Evolutionary conservation across 108 stramenopile genomes (phyloP).

Genomic region (Cyclotella distinguenda): DNA sequence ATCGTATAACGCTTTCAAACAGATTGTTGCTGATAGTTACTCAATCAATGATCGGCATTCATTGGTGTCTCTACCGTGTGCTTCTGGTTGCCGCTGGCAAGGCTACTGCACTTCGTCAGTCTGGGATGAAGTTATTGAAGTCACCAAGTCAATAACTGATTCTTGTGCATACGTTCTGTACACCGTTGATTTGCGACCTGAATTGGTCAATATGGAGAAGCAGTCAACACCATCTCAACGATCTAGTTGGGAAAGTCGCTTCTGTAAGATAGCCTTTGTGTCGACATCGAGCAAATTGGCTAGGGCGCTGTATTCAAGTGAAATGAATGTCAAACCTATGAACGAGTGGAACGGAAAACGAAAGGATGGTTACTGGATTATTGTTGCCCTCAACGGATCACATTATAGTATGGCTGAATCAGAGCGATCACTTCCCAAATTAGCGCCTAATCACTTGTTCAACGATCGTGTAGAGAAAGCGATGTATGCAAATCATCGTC

Average conservation of each 20-base stretch:
- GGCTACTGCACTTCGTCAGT: slow-evolving; percentile 37
- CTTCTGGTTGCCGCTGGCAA: slow-evolving; percentile 56
- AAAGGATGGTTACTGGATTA: slow-evolving; percentile 52
- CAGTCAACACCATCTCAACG: slow-evolving; percentile 37
- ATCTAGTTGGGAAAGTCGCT: slow-evolving; percentile 33
- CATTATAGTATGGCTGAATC: slow-evolving; percentile 50
- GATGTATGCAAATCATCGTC: slow-evolving; percentile 54
- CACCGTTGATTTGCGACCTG: slow-evolving; percentile 56
- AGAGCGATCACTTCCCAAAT: slow-evolving; percentile 60
- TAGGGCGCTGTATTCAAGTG: slow-evolving; percentile 13
- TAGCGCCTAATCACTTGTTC: slow-evolving; percentile 58
- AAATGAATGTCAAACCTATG: slow-evolving; percentile 8
- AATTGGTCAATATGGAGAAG: slow-evolving; percentile 41
- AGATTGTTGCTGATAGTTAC: slow-evolving; percentile 29
- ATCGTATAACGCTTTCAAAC: slow-evolving; percentile 13
- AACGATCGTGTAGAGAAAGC: slow-evolving; percentile 48
- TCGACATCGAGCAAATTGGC: slow-evolving; percentile 57
- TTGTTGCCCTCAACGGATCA: slow-evolving; percentile 44
- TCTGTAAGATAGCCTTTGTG: slow-evolving; percentile 77
- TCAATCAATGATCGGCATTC: slow-evolving; percentile 3
- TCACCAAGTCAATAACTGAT: slow-evolving; percentile 41
- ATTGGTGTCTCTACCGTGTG: slow-evolving; percentile 41
- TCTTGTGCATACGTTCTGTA: slow-evolving; percentile 61
- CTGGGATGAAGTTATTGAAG: slow-evolving; percentile 46
- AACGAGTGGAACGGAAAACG: slow-evolving; percentile 55